Percentiles rank a stretch among this genome's conserved stretches.
phyloP scores from a whole-genome alignment of 768 basidiomycete species.

The Lactifluus hygrophoroides region DNA sequence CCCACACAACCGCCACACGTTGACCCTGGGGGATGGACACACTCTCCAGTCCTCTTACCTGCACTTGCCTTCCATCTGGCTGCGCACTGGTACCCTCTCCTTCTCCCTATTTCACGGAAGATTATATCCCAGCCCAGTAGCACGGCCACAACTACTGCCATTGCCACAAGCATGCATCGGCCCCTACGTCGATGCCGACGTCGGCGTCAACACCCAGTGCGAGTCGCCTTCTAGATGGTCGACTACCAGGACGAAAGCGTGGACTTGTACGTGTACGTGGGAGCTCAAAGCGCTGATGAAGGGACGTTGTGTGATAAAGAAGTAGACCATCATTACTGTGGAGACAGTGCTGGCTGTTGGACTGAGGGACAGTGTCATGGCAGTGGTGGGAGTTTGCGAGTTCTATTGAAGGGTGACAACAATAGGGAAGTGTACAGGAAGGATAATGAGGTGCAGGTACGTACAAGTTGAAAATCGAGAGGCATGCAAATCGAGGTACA shows the following conservation, averaged over 20 bases:
- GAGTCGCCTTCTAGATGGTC: not conserved
- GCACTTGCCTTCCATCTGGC: slow-evolving; percentile 13
- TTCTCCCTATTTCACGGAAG: not conserved
- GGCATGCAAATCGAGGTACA: not conserved
- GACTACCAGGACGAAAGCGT: not conserved
- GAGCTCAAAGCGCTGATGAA: not conserved
- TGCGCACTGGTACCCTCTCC: slow-evolving; percentile 2
- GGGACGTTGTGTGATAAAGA: not conserved
- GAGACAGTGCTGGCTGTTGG: no score
- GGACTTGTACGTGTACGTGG: not conserved
- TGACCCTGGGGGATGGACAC: slow-evolving; percentile 9
- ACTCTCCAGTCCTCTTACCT: slow-evolving; percentile 2
- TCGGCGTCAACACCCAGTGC: not conserved
- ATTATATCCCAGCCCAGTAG: not conserved
- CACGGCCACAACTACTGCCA: no score
- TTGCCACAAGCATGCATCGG: not conserved
- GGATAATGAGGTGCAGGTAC: not conserved
- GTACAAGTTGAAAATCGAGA: not conserved
- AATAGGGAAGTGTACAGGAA: not conserved
- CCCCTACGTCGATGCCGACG: not conserved
- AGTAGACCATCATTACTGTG: not conserved
- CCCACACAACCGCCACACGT: no score
- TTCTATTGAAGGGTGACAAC: not conserved
- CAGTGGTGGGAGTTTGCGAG: not conserved
- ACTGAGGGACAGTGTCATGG: not conserved